Conservation (phyloP, 805 yeast genomes). For the Saccharomycopsis sp. region DNA sequence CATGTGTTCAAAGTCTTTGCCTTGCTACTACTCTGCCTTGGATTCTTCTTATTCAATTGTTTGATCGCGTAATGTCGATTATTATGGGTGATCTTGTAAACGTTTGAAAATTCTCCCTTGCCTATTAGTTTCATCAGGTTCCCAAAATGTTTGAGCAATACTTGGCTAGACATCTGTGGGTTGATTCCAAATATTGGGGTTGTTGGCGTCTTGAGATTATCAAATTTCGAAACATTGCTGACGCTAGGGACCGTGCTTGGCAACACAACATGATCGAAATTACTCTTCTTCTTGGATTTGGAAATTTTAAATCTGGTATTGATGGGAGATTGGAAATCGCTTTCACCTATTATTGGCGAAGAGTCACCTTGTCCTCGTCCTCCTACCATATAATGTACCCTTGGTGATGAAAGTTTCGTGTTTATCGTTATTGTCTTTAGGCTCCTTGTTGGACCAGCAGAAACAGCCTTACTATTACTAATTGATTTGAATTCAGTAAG, state of each 20-base stretch:
- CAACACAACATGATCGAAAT: no score
- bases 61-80: slow-evolving; percentile 72
- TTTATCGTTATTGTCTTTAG: neutral
- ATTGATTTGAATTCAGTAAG: slow-evolving; percentile 11
- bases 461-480: neutral
- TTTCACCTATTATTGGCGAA: slow-evolving; percentile 1
- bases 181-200: slow-evolving; percentile 19
- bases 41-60: slow-evolving; percentile 16
- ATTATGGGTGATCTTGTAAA: slow-evolving; percentile 71
- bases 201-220: slow-evolving; percentile 16
- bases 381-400: no score
- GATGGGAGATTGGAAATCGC: slow-evolving; percentile 6
- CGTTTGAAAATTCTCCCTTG: slow-evolving; percentile 83
- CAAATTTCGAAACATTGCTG: neutral
- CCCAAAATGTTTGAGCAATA: slow-evolving; percentile 38
- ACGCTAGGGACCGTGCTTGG: neutral
- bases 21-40: neutral
- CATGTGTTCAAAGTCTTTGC: slow-evolving; percentile 2
- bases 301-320: neutral
- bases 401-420: neutral
- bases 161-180: slow-evolving; percentile 32
- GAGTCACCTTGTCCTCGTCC: no score
- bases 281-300: neutral
- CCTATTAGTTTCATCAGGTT: slow-evolving; percentile 71
- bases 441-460: neutral